Percentiles rank a stretch among this genome's conserved stretches.
These are phyloP conservation scores for Leptographium flavum DNA, from an alignment of 2,329 filamentous ascomycete genomes.

Conservation along the genomic window DNA sequence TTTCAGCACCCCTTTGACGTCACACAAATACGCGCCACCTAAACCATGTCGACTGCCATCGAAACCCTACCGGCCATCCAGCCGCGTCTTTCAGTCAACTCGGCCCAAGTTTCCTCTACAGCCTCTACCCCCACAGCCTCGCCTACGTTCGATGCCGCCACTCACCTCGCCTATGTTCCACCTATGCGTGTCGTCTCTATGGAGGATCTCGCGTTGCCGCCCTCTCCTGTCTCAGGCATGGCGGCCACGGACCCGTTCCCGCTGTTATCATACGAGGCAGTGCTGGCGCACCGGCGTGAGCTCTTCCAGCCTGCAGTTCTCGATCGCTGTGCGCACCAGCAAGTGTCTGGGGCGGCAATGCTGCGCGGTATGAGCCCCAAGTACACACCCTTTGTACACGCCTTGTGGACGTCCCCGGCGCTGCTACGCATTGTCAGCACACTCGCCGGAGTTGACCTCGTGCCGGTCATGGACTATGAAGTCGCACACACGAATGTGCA, in stretches of 20 bases:
- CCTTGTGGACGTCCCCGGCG: background rate
- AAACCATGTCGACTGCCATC: too few species aligned
- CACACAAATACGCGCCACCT: too few species aligned
- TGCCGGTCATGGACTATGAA: constrained; percentile 1
- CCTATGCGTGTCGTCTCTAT: background rate
- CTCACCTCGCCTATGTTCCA: background rate
- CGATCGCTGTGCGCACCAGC: background rate
- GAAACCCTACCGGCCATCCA: too few species aligned
- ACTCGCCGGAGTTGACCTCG: background rate
- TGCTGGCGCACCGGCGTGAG: background rate
- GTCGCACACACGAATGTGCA: background rate
- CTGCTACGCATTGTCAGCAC: background rate
- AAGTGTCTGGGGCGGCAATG: background rate
- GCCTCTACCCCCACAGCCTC: too few species aligned
- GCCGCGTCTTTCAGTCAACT: too few species aligned
- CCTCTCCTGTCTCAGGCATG: background rate
- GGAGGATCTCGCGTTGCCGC: background rate
- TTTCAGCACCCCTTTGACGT: too few species aligned
- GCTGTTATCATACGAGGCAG: background rate
- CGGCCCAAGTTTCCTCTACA: too few species aligned
- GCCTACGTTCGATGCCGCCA: background rate
- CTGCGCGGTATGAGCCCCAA: background rate
- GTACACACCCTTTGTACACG: background rate
- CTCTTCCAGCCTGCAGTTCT: background rate
- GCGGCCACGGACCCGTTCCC: background rate